A percentile compares a stretch with the other conserved stretches of the same genome.
These are phyloP conservation scores for Globisporangium cederbergense DNA, from an alignment of 352 stramenopile species.

Conservation along the genomic window DNA sequence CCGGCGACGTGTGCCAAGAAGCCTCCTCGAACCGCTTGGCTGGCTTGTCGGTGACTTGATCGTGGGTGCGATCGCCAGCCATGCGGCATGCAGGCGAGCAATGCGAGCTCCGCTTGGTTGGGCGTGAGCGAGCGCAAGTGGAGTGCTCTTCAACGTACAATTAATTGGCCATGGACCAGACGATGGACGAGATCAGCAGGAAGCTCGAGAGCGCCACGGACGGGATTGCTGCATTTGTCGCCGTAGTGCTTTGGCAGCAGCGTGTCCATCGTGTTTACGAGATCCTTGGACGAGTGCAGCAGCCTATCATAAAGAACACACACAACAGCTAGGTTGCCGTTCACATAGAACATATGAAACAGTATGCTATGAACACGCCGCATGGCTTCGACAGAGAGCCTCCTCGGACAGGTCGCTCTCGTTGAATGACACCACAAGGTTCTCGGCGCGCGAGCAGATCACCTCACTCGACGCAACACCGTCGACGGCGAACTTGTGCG, in stretches of 20 bases:
- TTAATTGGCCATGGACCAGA: conserved; percentile 55
- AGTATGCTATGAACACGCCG: conserved; percentile 20
- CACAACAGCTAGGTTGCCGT: background rate
- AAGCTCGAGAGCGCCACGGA: conserved; percentile 69
- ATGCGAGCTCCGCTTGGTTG: too few relatives aligned
- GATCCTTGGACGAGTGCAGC: conserved; percentile 48
- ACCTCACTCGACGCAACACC: conserved; percentile 34
- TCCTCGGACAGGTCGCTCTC: conserved; percentile 57
- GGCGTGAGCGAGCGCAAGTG: too few relatives aligned
- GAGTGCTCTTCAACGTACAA: too few relatives aligned
- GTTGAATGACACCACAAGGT: conserved; percentile 68
- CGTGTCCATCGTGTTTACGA: conserved; percentile 42
- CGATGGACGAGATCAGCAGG: conserved; percentile 74
- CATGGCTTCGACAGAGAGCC: conserved; percentile 59
- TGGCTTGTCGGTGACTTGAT: too few relatives aligned
- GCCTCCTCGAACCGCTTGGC: too few relatives aligned
- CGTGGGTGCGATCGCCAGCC: too few relatives aligned
- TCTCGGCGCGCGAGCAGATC: conserved; percentile 47
- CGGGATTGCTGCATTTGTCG: conserved; percentile 71
- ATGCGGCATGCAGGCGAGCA: too few relatives aligned
- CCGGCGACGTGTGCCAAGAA: too few relatives aligned
- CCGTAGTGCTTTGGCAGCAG: conserved; percentile 63
- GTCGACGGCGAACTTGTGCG: conserved; percentile 32
- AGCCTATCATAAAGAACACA: conserved; percentile 24
- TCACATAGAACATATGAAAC: background rate